Evolutionary conservation across 2,329 filamentous ascomycete genomes (phyloP).

Genomic region (Zopfia rhizophila): DNA sequence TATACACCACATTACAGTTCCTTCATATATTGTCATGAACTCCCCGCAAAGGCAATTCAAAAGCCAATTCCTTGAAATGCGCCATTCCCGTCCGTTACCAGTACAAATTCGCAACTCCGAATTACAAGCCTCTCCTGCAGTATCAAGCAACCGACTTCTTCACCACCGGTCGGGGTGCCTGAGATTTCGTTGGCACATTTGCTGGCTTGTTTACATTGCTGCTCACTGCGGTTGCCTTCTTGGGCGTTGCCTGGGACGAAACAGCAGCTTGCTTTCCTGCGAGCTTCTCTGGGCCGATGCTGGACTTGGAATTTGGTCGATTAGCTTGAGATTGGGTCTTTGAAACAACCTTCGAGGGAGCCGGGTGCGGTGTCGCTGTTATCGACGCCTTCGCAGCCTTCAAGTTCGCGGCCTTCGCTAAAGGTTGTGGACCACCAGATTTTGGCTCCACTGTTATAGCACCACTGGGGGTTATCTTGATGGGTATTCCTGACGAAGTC

Average conservation of each 20-base stretch:
- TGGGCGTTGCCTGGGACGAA: conserved; percentile 1
- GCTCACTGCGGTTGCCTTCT: conserved; percentile 12
- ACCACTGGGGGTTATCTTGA: conserved; percentile 43
- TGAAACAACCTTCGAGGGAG: conserved; percentile 6
- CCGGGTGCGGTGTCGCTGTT: neutral
- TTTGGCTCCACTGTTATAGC: conserved; percentile 34
- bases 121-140: neutral
- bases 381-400: neutral
- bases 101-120: neutral
- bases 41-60: too few species aligned
- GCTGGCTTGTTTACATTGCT: conserved; percentile 13
- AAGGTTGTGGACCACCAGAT: conserved; percentile 3
- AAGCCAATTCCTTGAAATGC: too few species aligned
- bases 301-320: neutral
- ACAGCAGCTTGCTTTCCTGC: neutral
- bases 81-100: conserved; percentile 13
- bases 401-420: conserved; percentile 9
- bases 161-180: conserved; percentile 3
- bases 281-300: conserved; percentile 1
- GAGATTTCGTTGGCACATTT: conserved; percentile 6
- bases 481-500: conserved; percentile 44
- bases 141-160: conserved; percentile 16
- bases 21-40: conserved; percentile 4
- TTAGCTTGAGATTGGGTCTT: conserved; percentile 3
- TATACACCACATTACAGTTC: conserved; percentile 6